These are phyloP conservation scores for Candida loeiensis DNA, from an alignment of 805 yeast genomes.

Conservation along the genomic window DNA sequence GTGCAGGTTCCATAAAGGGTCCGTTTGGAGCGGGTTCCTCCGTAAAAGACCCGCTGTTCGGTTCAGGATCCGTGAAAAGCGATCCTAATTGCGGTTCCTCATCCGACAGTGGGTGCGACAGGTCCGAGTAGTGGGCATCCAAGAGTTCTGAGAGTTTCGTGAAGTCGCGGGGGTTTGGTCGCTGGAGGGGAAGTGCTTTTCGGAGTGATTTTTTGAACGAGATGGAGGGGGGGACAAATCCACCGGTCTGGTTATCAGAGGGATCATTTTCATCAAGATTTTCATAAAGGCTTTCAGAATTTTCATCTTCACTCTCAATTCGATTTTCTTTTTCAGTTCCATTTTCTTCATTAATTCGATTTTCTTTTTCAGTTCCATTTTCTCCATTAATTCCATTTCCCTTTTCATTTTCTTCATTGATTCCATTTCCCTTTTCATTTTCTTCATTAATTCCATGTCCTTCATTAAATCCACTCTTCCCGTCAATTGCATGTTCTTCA, in stretches of 20 bases:
- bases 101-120: not conserved
- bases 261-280: not conserved
- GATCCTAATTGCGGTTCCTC: conserved; percentile 1
- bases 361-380: not conserved
- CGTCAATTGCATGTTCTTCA: too few species aligned
- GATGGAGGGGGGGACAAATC: not conserved
- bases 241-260: too few species aligned
- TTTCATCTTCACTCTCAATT: not conserved
- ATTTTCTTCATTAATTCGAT: not conserved
- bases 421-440: not conserved
- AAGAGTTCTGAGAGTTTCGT: not conserved
- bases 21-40: too few species aligned
- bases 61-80: conserved; percentile 1
- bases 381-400: too few species aligned
- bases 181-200: conserved; percentile 1
- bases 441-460: not conserved
- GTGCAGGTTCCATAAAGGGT: too few species aligned
- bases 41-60: too few species aligned
- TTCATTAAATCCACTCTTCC: too few species aligned
- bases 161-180: conserved; percentile 2
- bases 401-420: not conserved
- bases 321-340: not conserved
- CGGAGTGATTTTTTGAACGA: conserved; percentile 1
- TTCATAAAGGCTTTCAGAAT: not conserved
- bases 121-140: not conserved